phyloP scores from a whole-genome alignment of 306 rosid species.

The Medicago arabica region DNA sequence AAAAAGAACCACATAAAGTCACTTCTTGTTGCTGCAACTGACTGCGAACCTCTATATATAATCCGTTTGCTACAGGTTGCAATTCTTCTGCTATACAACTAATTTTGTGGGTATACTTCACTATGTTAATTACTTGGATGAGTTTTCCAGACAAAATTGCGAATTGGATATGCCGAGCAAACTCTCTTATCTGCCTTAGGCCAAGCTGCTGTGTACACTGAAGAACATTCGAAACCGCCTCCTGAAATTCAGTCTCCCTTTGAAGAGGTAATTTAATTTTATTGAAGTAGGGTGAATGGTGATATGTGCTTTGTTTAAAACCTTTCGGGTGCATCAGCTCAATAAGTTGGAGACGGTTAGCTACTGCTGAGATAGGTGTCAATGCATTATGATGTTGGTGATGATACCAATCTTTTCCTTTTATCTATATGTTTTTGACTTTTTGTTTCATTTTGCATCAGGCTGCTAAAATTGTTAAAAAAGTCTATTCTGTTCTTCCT shows the following conservation, averaged over 20 bases:
- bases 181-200: constrained; percentile 94
- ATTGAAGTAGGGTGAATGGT: constrained; percentile 14
- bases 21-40: constrained; percentile 95
- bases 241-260: constrained; percentile 71
- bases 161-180: constrained; percentile 90
- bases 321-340: neutral
- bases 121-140: constrained; percentile 34
- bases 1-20: constrained; percentile 87
- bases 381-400: constrained; percentile 5
- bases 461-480: constrained; percentile 87
- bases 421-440: neutral
- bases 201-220: constrained; percentile 85
- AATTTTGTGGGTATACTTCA: constrained; percentile 36
- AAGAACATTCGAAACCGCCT: constrained; percentile 78
- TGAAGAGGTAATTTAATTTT: constrained; percentile 70
- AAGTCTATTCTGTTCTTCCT: constrained; percentile 85
- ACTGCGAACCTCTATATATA: constrained; percentile 86
- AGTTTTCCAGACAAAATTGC: constrained; percentile 70
- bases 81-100: constrained; percentile 33
- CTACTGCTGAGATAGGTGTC: neutral
- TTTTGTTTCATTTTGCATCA: constrained; percentile 50
- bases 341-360: too few species aligned
- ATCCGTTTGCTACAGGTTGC: constrained; percentile 88
- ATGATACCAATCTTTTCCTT: constrained; percentile 5
- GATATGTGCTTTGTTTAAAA: constrained; percentile 24